A percentile compares a stretch with the other conserved stretches of the same genome.
phyloP scores from a whole-genome alignment of 345 rosid species.

The Dipteronia sinensis region DNA sequence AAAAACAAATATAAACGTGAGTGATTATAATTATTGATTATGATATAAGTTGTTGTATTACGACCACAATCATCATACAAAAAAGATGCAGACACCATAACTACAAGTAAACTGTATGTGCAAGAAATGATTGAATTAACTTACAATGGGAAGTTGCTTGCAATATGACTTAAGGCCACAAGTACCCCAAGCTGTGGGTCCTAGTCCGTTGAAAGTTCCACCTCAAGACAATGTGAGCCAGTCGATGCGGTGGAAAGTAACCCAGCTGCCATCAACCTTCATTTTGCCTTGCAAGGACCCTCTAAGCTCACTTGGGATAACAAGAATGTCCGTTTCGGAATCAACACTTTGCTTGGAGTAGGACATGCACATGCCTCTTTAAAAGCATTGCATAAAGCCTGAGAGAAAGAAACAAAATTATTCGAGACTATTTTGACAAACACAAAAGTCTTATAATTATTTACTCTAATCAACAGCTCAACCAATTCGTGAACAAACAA shows the following conservation, averaged over 20 bases:
- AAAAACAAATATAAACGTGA: too few relatives aligned
- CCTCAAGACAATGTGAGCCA: constrained; percentile 47
- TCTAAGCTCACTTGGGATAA: constrained; percentile 28
- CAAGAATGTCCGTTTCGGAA: constrained; percentile 44
- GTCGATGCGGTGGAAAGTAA: constrained; percentile 38
- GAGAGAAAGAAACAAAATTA: too few relatives aligned
- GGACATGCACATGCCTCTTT: constrained; percentile 50
- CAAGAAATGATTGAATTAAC: constrained; percentile 6
- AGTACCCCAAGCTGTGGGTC: constrained; percentile 42
- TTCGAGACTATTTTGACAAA: neutral
- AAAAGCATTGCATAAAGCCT: constrained; percentile 49
- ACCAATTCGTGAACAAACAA: neutral
- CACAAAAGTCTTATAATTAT: neutral
- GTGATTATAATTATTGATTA: too few relatives aligned
- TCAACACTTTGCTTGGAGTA: constrained; percentile 32
- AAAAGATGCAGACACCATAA: too few relatives aligned
- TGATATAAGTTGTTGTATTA: too few relatives aligned
- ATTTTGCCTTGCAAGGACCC: constrained; percentile 54
- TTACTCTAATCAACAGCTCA: neutral
- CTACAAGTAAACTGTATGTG: too few relatives aligned
- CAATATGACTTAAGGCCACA: constrained; percentile 35
- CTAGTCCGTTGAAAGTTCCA: constrained; percentile 70
- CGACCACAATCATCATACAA: too few relatives aligned
- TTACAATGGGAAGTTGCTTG: constrained; percentile 47
- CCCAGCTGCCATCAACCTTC: constrained; percentile 44